These are phyloP conservation scores for Paraphaeosphaeria minitans DNA, from an alignment of 2,329 filamentous ascomycete species.

Conservation along the genomic window DNA sequence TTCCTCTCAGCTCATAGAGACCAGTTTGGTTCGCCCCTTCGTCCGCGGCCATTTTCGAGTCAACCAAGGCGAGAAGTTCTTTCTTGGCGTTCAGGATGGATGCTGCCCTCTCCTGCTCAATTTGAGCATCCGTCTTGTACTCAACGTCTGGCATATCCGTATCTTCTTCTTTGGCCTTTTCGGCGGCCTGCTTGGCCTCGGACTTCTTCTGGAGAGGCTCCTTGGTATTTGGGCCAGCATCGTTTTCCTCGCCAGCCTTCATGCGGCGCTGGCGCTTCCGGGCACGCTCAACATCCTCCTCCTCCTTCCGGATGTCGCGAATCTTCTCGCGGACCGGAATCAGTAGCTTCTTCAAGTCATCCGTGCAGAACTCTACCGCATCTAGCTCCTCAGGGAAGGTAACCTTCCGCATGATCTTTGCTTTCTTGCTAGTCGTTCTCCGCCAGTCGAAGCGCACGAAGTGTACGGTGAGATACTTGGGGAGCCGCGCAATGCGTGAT, in stretches of 20 bases:
- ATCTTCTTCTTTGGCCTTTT: constrained; percentile 64
- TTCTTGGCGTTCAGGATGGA: constrained; percentile 82
- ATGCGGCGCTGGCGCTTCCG: constrained; percentile 87
- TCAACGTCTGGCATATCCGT: constrained; percentile 72
- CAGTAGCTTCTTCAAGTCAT: constrained; percentile 80
- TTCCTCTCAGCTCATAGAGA: constrained; percentile 89
- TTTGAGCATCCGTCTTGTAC: constrained; percentile 92
- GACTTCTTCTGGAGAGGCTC: constrained; percentile 58
- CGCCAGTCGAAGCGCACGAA: constrained; percentile 99
- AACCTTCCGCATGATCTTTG: constrained; percentile 99
- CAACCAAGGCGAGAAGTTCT: constrained; percentile 79
- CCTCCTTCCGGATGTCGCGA: constrained; percentile 91
- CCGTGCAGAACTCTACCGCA: constrained; percentile 92
- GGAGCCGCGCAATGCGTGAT: constrained; percentile 85
- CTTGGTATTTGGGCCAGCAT: constrained; percentile 52
- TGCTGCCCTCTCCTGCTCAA: constrained; percentile 82
- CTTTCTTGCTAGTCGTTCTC: constrained; percentile 92
- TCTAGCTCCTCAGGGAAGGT: constrained; percentile 94
- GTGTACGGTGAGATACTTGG: constrained; percentile 95
- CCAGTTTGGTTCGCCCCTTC: constrained; percentile 90
- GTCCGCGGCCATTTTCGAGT: constrained; percentile 74
- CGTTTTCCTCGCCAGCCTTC: constrained; percentile 60
- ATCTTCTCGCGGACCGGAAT: constrained; percentile 96
- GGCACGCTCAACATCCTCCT: constrained; percentile 87
- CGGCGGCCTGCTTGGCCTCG: constrained; percentile 44